Conservation (phyloP, 108 stramenopile species). For the Pseudonitzschia multistriata region DNA sequence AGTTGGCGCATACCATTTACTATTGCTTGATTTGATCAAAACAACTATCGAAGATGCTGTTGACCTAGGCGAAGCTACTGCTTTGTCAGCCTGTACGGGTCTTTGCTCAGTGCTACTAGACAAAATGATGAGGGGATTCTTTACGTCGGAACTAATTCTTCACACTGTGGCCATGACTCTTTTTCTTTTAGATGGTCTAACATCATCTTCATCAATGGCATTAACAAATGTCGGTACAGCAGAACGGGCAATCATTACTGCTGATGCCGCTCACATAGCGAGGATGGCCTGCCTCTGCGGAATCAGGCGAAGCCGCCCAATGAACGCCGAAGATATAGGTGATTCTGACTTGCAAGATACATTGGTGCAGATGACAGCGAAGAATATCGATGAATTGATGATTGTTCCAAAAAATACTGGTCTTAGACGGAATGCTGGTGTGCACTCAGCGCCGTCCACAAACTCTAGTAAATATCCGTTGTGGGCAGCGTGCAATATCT, state of each 20-base stretch:
- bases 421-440: slow-evolving; percentile 12
- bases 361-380: slow-evolving; percentile 48
- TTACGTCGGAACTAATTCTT: slow-evolving; percentile 64
- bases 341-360: slow-evolving; percentile 66
- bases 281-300: slow-evolving; percentile 62
- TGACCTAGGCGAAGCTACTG: slow-evolving; percentile 69
- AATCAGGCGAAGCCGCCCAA: slow-evolving; percentile 61
- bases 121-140: slow-evolving; percentile 74
- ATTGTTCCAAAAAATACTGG: slow-evolving; percentile 53
- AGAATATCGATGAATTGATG: slow-evolving; percentile 58
- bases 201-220: slow-evolving; percentile 54
- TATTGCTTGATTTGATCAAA: slow-evolving; percentile 69
- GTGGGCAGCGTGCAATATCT: slow-evolving; percentile 70
- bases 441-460: slow-evolving; percentile 47
- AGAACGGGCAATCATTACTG: slow-evolving; percentile 59
- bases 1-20: slow-evolving; percentile 79
- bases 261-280: slow-evolving; percentile 77
- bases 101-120: slow-evolving; percentile 76
- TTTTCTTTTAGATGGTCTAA: slow-evolving; percentile 53
- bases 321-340: slow-evolving; percentile 50
- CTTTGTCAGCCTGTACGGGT: slow-evolving; percentile 78
- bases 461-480: slow-evolving; percentile 60
- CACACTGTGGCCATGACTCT: slow-evolving; percentile 55
- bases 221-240: slow-evolving; percentile 52
- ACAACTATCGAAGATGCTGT: slow-evolving; percentile 70